Conservation (phyloP, 192 early-diverging fungal genomes). For the Spizellomyces punctatus region DNA sequence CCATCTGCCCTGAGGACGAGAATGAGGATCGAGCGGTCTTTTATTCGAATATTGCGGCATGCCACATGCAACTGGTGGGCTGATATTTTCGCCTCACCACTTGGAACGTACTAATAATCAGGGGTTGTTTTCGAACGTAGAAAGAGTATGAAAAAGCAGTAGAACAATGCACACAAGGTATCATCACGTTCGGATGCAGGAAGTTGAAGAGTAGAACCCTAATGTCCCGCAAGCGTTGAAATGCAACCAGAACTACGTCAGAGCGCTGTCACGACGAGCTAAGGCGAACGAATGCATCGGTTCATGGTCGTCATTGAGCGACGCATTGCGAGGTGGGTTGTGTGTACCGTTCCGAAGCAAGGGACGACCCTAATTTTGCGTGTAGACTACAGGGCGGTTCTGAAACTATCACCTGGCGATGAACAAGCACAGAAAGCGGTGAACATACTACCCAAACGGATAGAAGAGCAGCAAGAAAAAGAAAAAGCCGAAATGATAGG, state of each 20-base stretch:
- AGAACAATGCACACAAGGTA: constrained; percentile 39
- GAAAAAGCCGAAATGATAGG: constrained; percentile 74
- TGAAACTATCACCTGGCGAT: constrained; percentile 35
- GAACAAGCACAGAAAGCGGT: constrained; percentile 35
- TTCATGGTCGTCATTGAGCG: constrained; percentile 47
- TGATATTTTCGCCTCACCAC: not conserved
- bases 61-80: constrained; percentile 58
- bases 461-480: constrained; percentile 55
- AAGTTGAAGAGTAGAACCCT: constrained; percentile 10
- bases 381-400: constrained; percentile 43
- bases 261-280: constrained; percentile 63
- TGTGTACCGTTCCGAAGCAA: not conserved
- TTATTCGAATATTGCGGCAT: constrained; percentile 66
- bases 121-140: constrained; percentile 6
- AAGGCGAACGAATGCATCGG: constrained; percentile 57
- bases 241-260: constrained; percentile 56
- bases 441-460: constrained; percentile 45
- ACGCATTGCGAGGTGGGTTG: constrained; percentile 49
- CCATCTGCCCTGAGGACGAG: constrained; percentile 18
- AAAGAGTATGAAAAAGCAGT: constrained; percentile 43
- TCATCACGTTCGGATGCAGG: not conserved
- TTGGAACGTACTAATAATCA: constrained; percentile 9
- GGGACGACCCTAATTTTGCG: too few species aligned
- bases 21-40: constrained; percentile 9
- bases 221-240: constrained; percentile 47